phyloP scores from a whole-genome alignment of 2,329 filamentous ascomycete genomes.

The Basipetospora chlamydospora region DNA sequence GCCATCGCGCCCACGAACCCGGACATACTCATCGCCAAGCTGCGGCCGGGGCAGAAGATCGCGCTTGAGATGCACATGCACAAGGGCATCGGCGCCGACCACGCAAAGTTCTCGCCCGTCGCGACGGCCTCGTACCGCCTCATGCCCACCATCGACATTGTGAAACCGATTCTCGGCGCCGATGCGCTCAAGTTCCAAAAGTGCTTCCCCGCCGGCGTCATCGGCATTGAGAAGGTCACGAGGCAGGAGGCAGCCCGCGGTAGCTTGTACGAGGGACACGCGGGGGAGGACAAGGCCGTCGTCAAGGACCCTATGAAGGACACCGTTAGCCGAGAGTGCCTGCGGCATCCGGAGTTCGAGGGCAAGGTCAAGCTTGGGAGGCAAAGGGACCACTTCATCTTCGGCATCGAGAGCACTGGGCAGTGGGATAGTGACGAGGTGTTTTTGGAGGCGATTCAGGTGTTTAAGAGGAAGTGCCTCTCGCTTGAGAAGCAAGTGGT shows the following conservation, averaged over 20 bases:
- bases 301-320: constrained; percentile 83
- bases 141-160: constrained; percentile 75
- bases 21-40: constrained; percentile 85
- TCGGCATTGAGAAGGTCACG: constrained; percentile 62
- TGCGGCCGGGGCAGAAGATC: constrained; percentile 81
- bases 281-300: constrained; percentile 75
- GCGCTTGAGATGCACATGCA: constrained; percentile 82
- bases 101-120: constrained; percentile 94
- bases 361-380: constrained; percentile 90
- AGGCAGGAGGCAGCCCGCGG: constrained; percentile 46
- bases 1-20: constrained; percentile 70
- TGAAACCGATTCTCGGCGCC: constrained; percentile 65
- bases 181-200: constrained; percentile 80
- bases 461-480: constrained; percentile 73
- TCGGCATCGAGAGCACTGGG: constrained; percentile 83
- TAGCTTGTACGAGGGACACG: constrained; percentile 56
- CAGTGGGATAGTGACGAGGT: constrained; percentile 90
- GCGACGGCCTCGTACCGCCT: constrained; percentile 89
- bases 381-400: constrained; percentile 92
- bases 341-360: constrained; percentile 86
- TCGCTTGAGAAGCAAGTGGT: constrained; percentile 56
- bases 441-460: constrained; percentile 77
- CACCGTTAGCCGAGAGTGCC: constrained; percentile 83
- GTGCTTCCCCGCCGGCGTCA: constrained; percentile 84
- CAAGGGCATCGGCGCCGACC: constrained; percentile 86